Evolutionary conservation across 352 stramenopile species (phyloP), one percentile per base, ranked within the genome.

Genomic region (Phytophthora constricta): DNA sequence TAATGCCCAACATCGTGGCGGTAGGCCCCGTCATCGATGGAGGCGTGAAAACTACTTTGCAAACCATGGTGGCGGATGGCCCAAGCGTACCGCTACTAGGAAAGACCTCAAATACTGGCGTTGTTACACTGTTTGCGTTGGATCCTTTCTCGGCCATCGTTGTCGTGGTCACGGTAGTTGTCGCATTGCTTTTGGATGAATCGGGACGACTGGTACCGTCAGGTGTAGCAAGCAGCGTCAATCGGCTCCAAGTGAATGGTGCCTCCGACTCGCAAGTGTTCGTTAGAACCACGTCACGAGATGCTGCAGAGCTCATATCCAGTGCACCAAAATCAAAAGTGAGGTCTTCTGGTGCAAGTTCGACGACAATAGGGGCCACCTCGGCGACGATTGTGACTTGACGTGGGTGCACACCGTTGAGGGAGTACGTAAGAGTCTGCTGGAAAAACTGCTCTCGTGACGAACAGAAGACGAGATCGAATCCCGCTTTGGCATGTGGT

Each of bases 251-350:
- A 14, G 73, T 27, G 61, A 97, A 98, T 5, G 90, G 72, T 7
- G 93, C 95, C 8, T 79, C 61, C 0, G 90, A 95, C 39, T 98
- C 96, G 42, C 94, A 96, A 3, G 92, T 94, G 68, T 98, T 98
- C 0, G 80, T 92, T 25, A 98, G 60, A 9, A 79, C 67, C 1
- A 98, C 57, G 4, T 93, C 80, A 23, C 86, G 70, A 19, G 72
- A 51, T 48, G 96, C 76, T 0, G 70, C 78, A 0, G 77, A 58
- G 39, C 66, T 84, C 14, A 84, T 70, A 50, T 92, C 79, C 0
- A 77, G 57, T 8, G 72, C 74, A 42, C 78, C 78, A 47, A 98
- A 98, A 20, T 90, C 72, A 48, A 98, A 93, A 16, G 70, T 48
- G 8, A 98, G 55, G 11, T 89, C 70, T 9, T 63, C 25, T 1